Percentiles rank a stretch among this genome's conserved stretches.
phyloP scores from a whole-genome alignment of 352 stramenopile genomes.

The Pythium periplocum region DNA sequence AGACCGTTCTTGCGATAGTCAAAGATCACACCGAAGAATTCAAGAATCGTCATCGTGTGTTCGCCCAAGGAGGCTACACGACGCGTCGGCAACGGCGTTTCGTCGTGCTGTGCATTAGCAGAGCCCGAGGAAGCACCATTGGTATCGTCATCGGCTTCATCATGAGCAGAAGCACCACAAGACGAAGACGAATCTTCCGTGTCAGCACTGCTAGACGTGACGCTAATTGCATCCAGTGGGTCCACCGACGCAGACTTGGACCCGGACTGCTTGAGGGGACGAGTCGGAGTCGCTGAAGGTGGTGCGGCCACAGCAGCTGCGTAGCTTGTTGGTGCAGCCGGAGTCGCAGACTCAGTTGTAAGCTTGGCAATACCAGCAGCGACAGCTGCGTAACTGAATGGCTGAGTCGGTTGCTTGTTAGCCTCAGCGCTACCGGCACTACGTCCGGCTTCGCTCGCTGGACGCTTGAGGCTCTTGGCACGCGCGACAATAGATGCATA shows the following conservation, averaged over 20 bases:
- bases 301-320: constrained; percentile 54
- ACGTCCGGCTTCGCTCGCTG: constrained; percentile 17
- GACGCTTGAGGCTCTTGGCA: constrained; percentile 25
- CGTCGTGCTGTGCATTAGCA: constrained; percentile 2
- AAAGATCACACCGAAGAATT: constrained; percentile 85
- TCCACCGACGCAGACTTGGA: background rate
- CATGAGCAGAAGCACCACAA: constrained; percentile 12
- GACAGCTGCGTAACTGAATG: constrained; percentile 71
- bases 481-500: constrained; percentile 53
- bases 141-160: constrained; percentile 9
- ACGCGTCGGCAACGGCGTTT: constrained; percentile 4
- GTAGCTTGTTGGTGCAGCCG: constrained; percentile 46
- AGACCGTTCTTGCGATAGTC: constrained; percentile 81
- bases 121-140: background rate
- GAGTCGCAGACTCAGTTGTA: constrained; percentile 8
- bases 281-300: constrained; percentile 3
- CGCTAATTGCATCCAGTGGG: constrained; percentile 48
- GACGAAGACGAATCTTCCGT: constrained; percentile 59
- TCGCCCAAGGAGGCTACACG: constrained; percentile 40
- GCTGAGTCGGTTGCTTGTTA: constrained; percentile 15
- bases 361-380: constrained; percentile 57
- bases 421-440: background rate
- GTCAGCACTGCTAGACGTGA: constrained; percentile 76
- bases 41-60: constrained; percentile 71
- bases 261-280: background rate